Conservation (phyloP, 1,139 yeast species). For the Saccharomyces hybrid region DNA sequence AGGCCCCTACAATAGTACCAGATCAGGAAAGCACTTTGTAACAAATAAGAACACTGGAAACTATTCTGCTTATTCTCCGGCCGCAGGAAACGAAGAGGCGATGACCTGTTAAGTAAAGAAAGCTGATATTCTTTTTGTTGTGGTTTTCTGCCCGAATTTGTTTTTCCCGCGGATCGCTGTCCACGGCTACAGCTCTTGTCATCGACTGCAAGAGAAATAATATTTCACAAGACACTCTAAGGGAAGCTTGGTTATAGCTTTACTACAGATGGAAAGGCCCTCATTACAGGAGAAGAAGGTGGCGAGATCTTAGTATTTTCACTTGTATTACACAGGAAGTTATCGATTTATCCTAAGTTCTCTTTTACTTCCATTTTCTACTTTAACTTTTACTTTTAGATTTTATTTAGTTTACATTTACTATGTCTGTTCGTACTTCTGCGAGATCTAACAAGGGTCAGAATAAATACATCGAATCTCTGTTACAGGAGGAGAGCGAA, state of each 20-base stretch:
- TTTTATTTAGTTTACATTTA: neutral
- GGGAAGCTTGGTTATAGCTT: neutral
- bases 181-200: neutral
- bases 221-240: neutral
- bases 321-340: neutral
- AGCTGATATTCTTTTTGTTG: neutral
- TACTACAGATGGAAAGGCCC: neutral
- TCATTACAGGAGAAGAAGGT: neutral
- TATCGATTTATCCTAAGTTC: neutral
- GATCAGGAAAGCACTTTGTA: neutral
- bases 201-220: neutral
- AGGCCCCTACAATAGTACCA: neutral
- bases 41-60: neutral
- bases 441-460: conserved; percentile 24
- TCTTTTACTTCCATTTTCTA: neutral
- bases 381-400: neutral
- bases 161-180: neutral
- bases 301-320: neutral
- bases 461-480: conserved; percentile 18
- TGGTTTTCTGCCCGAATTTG: neutral
- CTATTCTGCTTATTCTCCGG: neutral
- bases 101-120: neutral
- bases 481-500: conserved; percentile 16
- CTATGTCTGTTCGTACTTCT: conserved; percentile 21
- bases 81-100: neutral